These are phyloP conservation scores for Schizosaccharomyces lindneri DNA, from an alignment of 805 yeast genomes.

Conservation along the genomic window DNA sequence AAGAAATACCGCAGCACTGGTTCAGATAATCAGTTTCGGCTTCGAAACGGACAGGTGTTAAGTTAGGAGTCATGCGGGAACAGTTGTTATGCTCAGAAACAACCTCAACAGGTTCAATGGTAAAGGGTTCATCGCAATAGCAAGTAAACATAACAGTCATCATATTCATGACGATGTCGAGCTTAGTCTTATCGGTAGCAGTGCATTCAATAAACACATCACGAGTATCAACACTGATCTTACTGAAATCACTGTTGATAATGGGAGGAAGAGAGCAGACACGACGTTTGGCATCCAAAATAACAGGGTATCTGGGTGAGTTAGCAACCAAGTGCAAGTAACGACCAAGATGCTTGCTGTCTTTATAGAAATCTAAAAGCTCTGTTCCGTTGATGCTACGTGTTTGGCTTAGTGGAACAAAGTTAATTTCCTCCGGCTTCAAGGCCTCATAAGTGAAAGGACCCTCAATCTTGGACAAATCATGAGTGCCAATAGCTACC, in stretches of 20 bases:
- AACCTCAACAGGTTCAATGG: conserved; percentile 67
- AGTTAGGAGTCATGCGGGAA: conserved; percentile 50
- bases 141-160: conserved; percentile 87
- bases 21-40: conserved; percentile 72
- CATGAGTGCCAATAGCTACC: conserved; percentile 97
- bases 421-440: conserved; percentile 45
- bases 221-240: conserved; percentile 59
- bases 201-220: conserved; percentile 85
- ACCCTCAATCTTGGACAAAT: conserved; percentile 50
- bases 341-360: conserved; percentile 73
- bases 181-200: conserved; percentile 85
- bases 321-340: conserved; percentile 70
- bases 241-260: conserved; percentile 76
- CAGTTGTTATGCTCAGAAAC: conserved; percentile 58
- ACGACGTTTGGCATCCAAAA: conserved; percentile 46
- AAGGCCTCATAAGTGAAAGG: conserved; percentile 78
- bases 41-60: conserved; percentile 37
- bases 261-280: conserved; percentile 92
- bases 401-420: conserved; percentile 19
- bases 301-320: conserved; percentile 76
- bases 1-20: conserved; percentile 69
- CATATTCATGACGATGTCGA: conserved; percentile 76
- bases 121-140: conserved; percentile 55
- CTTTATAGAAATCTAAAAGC: conserved; percentile 70
- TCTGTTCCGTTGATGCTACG: conserved; percentile 42